phyloP scores from a whole-genome alignment of 106 monocot genomes.

The Acorus calamus region DNA sequence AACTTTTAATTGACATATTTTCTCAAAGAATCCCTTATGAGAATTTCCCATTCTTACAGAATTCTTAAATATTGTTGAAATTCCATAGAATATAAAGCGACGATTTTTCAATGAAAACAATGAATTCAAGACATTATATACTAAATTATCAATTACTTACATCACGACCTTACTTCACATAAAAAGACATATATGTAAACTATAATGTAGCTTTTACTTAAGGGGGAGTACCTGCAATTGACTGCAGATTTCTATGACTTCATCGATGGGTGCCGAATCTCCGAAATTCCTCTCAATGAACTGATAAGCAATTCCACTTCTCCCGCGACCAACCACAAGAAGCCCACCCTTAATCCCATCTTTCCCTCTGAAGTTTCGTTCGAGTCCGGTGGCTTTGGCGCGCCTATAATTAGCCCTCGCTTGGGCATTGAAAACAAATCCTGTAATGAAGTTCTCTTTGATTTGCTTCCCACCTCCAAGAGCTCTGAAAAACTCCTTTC shows the following conservation, averaged over 20 bases:
- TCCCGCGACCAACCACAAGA: slow-evolving; percentile 19
- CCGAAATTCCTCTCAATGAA: slow-evolving; percentile 44
- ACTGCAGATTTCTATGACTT: slow-evolving; percentile 37
- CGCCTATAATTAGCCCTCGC: slow-evolving; percentile 17
- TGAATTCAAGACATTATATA: no score
- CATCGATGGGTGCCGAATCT: slow-evolving; percentile 40
- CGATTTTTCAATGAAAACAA: no score
- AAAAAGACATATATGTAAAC: no score
- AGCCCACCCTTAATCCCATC: slow-evolving; percentile 29
- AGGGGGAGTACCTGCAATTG: slow-evolving; percentile 19
- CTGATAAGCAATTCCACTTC: slow-evolving; percentile 29
- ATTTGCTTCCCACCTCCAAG: slow-evolving; percentile 28
- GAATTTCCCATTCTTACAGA: no score
- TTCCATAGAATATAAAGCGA: no score
- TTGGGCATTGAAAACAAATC: slow-evolving; percentile 22
- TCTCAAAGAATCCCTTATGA: no score
- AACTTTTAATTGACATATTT: no score
- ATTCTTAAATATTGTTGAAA: no score
- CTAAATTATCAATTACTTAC: no score
- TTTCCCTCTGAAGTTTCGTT: slow-evolving; percentile 13
- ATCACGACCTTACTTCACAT: no score
- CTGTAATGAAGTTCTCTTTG: slow-evolving; percentile 24
- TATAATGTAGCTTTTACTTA: no score
- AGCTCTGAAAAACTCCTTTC: slow-evolving; percentile 26
- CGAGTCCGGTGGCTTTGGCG: slow-evolving; percentile 20